Base-by-base conservation (phyloP, 108 stramenopile genomes). In the Nitzschia sp. region DNA sequence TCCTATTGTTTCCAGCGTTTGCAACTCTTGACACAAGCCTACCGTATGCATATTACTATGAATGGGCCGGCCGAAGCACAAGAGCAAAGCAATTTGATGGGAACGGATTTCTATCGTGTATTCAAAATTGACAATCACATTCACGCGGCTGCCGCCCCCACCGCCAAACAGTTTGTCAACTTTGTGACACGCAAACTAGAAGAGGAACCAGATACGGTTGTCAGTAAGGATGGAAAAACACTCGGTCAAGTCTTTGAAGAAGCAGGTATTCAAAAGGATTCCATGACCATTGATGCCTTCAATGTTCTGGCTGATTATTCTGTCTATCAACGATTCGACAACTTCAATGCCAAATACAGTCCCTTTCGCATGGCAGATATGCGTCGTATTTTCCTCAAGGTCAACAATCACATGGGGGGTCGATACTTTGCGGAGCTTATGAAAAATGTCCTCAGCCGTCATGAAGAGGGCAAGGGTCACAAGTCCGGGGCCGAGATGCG, bases 91-190 rank as follows among this genome's bases (percentile, higher is more conserved):
- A 84, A 80, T 68, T 71, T 95, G 20, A 77, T 97, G 41, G 91
- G 92, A 8, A 96, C 97, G 8, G 98, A 99, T 70, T 99, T 99
- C 70, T 99, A 99, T 77, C 87, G 98, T 39, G 94, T 96, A 8
- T 82, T 97, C 75, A 99, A 99, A 74, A 91, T 99, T 26, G 99
- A 99, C 71, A 99, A 98, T 71, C 99, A 99, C 72, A 98, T 99
- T 29, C 99, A 99, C 75, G 76, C 87, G 2, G 93, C 92, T 10
- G 99, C 97, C 2, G 97, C 98, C 61, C 95, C 97, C 71, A 96
- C 88, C 69, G 97, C 98, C 41, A 97, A 97, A 63, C 98, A 98
- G 63, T 92, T 99, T 70, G 92, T 99, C 52, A 82, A 97, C 39
- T 99, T 99, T 85, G 98, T 99, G 37, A 85, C 93, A 58, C 73